Evolutionary conservation across 176 grass and related monocot genomes (phyloP), one percentile per base, ranked within the genome.

Genomic region (Ampelocalamus luodianensis): DNA sequence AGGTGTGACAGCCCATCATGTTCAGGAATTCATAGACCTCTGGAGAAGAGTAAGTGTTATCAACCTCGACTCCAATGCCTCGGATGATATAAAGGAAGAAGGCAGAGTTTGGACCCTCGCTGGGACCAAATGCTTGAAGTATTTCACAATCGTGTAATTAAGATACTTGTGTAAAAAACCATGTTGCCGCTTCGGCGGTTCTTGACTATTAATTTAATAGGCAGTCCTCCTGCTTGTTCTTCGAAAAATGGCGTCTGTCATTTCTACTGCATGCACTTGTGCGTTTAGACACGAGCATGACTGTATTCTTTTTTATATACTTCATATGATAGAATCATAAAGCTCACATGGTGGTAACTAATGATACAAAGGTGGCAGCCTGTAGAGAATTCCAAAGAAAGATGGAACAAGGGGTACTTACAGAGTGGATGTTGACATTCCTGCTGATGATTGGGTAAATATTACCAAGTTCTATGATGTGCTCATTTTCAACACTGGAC

Each of bases 401-500:
- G 90, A 89, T 87, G 83, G 86, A 79, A 77, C 89, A 43, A 92
- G 77, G 32, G 96, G 91, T 65, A 76, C 79, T 73, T 90, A 92
- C 67, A 94, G 79, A 79, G 90, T 99, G 74, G 88, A 96, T 79
- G 83, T 92, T 85, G 96, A 99, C 49, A 77, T 92, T 79, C 87
- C 91, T 56, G 88, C 91, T 75, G 70, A 89, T 79, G 91, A 99
- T 79, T 94, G 96, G 93, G 40, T 82, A 81, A 92, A 85, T 63
- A 39, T 90, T 86, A 99, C 90, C 39, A 89, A 91, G 74, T 99
- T 94, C 83, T 99, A 94, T 79, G 96, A 96, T 68, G 85, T 91
- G 50, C 85, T 99, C 60, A 89, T 99, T 89, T 94, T 99, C 60
- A 96, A 99, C 72, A 99, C 96, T 62, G 96, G 96, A 73, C 96